phyloP scores from a whole-genome alignment of 163 green algal species.

The Coccomyxa subellipsoidea region DNA sequence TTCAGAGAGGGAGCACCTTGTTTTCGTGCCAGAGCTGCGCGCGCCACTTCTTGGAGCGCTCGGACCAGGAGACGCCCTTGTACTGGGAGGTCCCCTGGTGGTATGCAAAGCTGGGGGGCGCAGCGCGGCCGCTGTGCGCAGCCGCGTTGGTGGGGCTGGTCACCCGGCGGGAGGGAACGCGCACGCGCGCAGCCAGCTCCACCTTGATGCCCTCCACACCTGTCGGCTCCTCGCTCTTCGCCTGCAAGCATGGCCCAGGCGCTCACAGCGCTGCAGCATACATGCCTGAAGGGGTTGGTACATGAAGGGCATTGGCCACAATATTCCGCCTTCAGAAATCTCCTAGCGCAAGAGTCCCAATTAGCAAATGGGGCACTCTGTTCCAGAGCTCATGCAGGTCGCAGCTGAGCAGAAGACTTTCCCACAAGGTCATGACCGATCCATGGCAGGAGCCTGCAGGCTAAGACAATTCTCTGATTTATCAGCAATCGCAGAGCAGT shows the following conservation, averaged over 20 bases:
- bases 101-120: background rate
- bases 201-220: background rate
- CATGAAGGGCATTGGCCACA: too few species aligned
- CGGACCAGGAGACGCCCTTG: slow-evolving; percentile 22
- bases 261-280: background rate
- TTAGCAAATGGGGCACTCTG: too few species aligned
- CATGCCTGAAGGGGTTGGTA: too few species aligned
- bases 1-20: background rate
- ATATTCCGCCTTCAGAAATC: too few species aligned
- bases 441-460: too few species aligned
- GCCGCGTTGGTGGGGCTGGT: background rate
- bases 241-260: background rate
- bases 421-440: too few species aligned
- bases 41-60: slow-evolving; percentile 20
- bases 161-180: background rate
- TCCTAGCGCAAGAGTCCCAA: too few species aligned
- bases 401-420: too few species aligned
- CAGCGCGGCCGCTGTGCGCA: background rate
- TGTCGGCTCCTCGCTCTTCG: background rate
- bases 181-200: background rate
- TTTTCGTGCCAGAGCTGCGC: slow-evolving; percentile 28
- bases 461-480: too few species aligned
- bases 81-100: slow-evolving; percentile 14
- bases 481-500: too few species aligned
- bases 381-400: too few species aligned